Percentiles rank a stretch among this genome's conserved stretches.
phyloP scores from a whole-genome alignment of 2,329 filamentous ascomycete species.

The Zarea fungicola region DNA sequence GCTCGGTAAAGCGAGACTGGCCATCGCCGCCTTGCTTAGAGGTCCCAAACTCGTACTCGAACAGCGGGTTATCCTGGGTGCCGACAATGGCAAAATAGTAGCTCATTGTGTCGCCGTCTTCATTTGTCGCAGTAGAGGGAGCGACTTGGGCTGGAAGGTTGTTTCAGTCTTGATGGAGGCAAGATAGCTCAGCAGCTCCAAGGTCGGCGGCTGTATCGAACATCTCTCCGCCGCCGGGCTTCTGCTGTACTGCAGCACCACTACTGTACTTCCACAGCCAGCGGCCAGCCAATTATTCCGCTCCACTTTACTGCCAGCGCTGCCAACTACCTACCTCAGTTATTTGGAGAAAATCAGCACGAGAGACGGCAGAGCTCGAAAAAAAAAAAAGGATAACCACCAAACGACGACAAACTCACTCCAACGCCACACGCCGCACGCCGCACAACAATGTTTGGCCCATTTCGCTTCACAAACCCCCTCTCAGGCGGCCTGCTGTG shows the following conservation, averaged over 20 bases:
- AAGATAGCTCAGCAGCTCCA: neutral
- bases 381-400: neutral
- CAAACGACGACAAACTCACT: constrained; percentile 20
- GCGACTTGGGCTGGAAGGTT: neutral
- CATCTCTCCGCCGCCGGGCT: neutral
- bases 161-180: neutral
- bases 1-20: constrained; percentile 78
- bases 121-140: neutral
- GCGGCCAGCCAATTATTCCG: constrained; percentile 26
- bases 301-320: constrained; percentile 17
- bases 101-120: constrained; percentile 58
- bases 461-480: constrained; percentile 73
- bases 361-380: too few species aligned
- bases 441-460: constrained; percentile 66
- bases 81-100: constrained; percentile 98
- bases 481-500: constrained; percentile 79
- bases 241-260: neutral
- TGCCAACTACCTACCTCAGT: neutral
- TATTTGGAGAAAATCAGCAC: constrained; percentile 4
- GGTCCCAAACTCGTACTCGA: constrained; percentile 95
- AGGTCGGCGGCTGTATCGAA: neutral
- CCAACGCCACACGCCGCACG: constrained; percentile 10
- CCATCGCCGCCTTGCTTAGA: constrained; percentile 95
- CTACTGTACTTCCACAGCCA: too few species aligned
- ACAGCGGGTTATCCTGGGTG: constrained; percentile 91